Percentiles rank a stretch among this genome's conserved stretches.
These are phyloP conservation scores for Glebionis coronaria DNA, from an alignment of 129 eudicot species.

Conservation along the genomic window DNA sequence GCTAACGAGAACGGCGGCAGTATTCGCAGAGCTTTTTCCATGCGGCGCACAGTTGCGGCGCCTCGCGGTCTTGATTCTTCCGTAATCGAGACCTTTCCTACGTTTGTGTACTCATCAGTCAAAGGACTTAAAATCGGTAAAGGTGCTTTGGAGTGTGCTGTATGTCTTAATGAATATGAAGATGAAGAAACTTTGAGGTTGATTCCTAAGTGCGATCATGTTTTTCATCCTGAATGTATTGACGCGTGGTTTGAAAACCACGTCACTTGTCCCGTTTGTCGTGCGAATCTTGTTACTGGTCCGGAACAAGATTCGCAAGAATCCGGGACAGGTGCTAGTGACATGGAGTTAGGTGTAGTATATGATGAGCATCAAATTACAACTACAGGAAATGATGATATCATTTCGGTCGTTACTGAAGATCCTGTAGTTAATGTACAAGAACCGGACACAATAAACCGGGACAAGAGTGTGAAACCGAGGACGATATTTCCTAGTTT, in stretches of 20 bases:
- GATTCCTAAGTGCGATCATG: slow-evolving; percentile 54
- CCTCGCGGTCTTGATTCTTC: slow-evolving; percentile 45
- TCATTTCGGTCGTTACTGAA: not conserved
- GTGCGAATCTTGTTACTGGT: slow-evolving; percentile 40
- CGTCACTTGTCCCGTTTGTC: slow-evolving; percentile 67
- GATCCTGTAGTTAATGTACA: slow-evolving; percentile 9
- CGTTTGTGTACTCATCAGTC: slow-evolving; percentile 48
- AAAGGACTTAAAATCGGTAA: slow-evolving; percentile 44
- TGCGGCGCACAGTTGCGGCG: slow-evolving; percentile 17
- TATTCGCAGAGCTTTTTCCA: slow-evolving; percentile 11
- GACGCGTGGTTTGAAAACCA: slow-evolving; percentile 52
- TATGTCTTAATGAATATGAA: slow-evolving; percentile 54
- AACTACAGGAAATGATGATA: not conserved
- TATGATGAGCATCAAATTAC: not conserved
- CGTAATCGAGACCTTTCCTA: slow-evolving; percentile 48
- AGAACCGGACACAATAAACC: slow-evolving; percentile 13
- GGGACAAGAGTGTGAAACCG: slow-evolving; percentile 25
- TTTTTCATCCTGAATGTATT: slow-evolving; percentile 55
- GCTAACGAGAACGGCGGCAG: not conserved
- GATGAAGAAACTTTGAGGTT: slow-evolving; percentile 45
- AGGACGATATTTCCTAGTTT: slow-evolving; percentile 6
- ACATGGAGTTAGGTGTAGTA: not conserved
- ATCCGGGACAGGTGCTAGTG: not conserved
- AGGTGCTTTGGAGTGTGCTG: slow-evolving; percentile 49
- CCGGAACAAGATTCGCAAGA: not conserved